phyloP scores from a whole-genome alignment of 805 yeast species.

The Cyberlindnera mrakii region DNA sequence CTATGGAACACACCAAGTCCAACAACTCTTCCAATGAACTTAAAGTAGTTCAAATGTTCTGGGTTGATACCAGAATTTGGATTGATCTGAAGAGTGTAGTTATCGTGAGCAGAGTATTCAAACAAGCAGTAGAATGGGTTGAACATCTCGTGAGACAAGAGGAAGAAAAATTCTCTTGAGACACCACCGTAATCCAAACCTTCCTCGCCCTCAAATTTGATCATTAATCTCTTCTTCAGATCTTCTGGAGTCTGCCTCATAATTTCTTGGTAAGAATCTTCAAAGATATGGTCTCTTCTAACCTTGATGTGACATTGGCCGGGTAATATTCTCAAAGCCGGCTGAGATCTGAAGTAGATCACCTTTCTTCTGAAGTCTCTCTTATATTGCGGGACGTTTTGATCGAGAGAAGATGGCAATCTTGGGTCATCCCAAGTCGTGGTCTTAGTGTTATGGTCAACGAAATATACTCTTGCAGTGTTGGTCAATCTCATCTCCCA shows the following conservation, averaged over 20 bases:
- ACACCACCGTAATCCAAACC: constrained; percentile 99
- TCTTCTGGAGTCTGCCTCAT: constrained; percentile 99
- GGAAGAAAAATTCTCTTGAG: constrained; percentile 94
- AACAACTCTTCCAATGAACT: constrained; percentile 96
- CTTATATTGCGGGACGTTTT: constrained; percentile 97
- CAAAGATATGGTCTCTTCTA: constrained; percentile 92
- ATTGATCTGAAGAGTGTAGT: constrained; percentile 94
- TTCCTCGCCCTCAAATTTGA: constrained; percentile 98
- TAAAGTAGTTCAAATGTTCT: constrained; percentile 96
- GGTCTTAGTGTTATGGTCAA: constrained; percentile 97
- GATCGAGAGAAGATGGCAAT: constrained; percentile 93
- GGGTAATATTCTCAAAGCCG: constrained; percentile 92
- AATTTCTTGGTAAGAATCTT: constrained; percentile 95
- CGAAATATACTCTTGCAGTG: constrained; percentile 97
- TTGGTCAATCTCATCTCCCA: constrained; percentile 99
- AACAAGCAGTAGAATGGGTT: constrained; percentile 96
- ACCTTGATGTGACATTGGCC: constrained; percentile 99
- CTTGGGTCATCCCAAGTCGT: constrained; percentile 99
- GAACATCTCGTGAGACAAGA: constrained; percentile 96
- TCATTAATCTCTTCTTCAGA: constrained; percentile 94
- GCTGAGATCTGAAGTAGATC: constrained; percentile 96
- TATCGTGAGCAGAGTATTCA: constrained; percentile 96
- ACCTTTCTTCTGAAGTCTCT: constrained; percentile 98
- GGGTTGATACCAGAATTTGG: constrained; percentile 97
- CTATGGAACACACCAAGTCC: constrained; percentile 98